These are phyloP conservation scores for Claviceps purpurea DNA, from an alignment of 2,329 filamentous ascomycete species.

Conservation along the genomic window DNA sequence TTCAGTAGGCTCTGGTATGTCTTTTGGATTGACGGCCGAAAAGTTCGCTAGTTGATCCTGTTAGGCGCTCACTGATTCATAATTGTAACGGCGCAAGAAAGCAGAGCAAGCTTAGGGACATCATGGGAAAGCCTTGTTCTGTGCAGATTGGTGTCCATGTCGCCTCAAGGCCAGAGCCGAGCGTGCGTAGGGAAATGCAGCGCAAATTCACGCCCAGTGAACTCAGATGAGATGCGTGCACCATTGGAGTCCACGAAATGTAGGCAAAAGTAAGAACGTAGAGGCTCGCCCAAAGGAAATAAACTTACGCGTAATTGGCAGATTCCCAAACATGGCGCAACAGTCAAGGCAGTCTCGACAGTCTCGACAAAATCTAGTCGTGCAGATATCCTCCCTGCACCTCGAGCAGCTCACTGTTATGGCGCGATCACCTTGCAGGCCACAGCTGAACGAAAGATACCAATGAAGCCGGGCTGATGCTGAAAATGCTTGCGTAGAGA, in stretches of 20 bases:
- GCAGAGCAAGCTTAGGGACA: background rate
- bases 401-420: background rate
- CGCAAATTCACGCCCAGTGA: background rate
- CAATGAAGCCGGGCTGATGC: background rate
- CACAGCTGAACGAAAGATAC: background rate
- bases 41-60: slow-evolving; percentile 15
- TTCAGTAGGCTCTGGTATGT: slow-evolving; percentile 44
- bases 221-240: background rate
- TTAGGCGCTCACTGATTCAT: slow-evolving; percentile 1
- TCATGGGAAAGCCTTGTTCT: background rate
- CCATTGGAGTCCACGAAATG: background rate
- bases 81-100: background rate
- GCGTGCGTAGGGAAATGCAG: background rate
- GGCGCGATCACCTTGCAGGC: background rate
- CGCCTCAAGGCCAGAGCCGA: background rate
- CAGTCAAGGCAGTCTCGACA: background rate
- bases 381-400: background rate
- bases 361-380: background rate
- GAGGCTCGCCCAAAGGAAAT: background rate
- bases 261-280: background rate
- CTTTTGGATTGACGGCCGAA: slow-evolving; percentile 28
- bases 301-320: slow-evolving; percentile 27
- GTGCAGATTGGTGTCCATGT: background rate
- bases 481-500: background rate
- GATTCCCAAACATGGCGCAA: slow-evolving; percentile 29